These are phyloP conservation scores for Rhynchosporium agropyri DNA, from an alignment of 2,329 filamentous ascomycete genomes.

Conservation along the genomic window DNA sequence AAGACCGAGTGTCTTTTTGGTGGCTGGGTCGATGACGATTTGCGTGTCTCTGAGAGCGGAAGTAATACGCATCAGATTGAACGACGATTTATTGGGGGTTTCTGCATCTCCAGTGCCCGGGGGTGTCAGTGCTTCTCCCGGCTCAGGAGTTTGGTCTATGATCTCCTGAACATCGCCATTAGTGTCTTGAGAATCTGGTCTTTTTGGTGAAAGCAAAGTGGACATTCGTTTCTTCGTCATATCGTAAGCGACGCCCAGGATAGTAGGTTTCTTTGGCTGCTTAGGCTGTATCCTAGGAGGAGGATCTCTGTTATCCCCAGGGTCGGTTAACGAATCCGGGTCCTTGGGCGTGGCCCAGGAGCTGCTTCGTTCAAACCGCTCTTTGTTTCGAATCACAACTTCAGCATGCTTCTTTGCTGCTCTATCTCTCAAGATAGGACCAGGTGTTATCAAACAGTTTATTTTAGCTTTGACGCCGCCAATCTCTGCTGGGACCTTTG, in stretches of 20 bases:
- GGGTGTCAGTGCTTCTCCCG: not conserved
- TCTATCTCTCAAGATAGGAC: not conserved
- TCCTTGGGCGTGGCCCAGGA: no score
- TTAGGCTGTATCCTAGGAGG: no score
- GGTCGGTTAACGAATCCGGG: not conserved
- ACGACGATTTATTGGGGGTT: not conserved
- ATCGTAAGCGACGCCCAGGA: not conserved
- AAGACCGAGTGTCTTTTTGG: not conserved
- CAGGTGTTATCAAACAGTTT: not conserved
- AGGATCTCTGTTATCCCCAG: slow-evolving; percentile 1
- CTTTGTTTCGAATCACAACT: not conserved
- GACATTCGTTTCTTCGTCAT: not conserved
- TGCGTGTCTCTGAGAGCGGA: not conserved
- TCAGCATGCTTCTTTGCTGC: not conserved
- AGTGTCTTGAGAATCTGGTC: not conserved
- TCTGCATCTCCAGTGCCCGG: not conserved
- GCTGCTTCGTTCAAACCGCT: not conserved
- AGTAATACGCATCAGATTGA: not conserved
- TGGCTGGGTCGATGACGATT: not conserved
- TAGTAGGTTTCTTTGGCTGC: not conserved
- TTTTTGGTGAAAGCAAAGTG: not conserved
- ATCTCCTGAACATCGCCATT: not conserved
- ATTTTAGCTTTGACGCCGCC: no score
- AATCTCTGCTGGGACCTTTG: not conserved
- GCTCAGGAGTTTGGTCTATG: not conserved